Evolutionary conservation across 1,139 yeast species (phyloP).

Genomic region (Candida sanyaensis): DNA sequence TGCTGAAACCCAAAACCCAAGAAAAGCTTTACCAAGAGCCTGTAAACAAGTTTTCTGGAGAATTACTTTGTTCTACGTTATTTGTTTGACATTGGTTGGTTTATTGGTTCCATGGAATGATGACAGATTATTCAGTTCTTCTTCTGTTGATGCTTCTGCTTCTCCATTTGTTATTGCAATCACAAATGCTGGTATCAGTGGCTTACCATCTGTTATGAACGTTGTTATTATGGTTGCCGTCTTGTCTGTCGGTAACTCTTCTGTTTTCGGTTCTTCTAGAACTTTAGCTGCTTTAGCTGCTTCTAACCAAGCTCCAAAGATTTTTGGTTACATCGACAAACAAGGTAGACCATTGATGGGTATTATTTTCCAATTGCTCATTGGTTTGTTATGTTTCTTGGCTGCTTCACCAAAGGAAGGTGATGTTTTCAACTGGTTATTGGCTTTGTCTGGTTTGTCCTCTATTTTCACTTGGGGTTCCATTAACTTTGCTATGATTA

Average conservation of each 20-base stretch:
- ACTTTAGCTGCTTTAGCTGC: conserved; percentile 80
- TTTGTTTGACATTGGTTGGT: conserved; percentile 45
- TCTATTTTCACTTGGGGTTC: conserved; percentile 86
- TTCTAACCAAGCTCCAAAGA: conserved; percentile 77
- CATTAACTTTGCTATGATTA: conserved; percentile 71
- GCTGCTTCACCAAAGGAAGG: conserved; percentile 69
- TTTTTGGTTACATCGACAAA: conserved; percentile 72
- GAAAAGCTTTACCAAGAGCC: conserved; percentile 44
- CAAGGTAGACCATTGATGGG: conserved; percentile 75
- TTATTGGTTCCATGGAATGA: conserved; percentile 45
- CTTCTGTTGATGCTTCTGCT: conserved; percentile 45
- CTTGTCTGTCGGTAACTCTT: conserved; percentile 52
- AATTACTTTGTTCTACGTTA: conserved; percentile 44
- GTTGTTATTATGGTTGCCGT: conserved; percentile 49
- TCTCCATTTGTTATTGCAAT: conserved; percentile 53
- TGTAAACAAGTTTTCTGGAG: conserved; percentile 52
- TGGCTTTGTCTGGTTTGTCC: conserved; percentile 81
- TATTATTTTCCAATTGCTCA: conserved; percentile 51
- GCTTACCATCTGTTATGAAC: conserved; percentile 50
- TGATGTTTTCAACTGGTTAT: conserved; percentile 75
- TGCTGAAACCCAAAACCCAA: conserved; percentile 43
- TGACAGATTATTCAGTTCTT: conserved; percentile 29
- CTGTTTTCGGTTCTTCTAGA: conserved; percentile 77
- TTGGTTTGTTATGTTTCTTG: conserved; percentile 72
- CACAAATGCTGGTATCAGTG: conserved; percentile 41